Evolutionary conservation across 2,329 filamentous ascomycete genomes (phyloP), one percentile per base, ranked within the genome.

Genomic region (Thermochaetoides dissita): DNA sequence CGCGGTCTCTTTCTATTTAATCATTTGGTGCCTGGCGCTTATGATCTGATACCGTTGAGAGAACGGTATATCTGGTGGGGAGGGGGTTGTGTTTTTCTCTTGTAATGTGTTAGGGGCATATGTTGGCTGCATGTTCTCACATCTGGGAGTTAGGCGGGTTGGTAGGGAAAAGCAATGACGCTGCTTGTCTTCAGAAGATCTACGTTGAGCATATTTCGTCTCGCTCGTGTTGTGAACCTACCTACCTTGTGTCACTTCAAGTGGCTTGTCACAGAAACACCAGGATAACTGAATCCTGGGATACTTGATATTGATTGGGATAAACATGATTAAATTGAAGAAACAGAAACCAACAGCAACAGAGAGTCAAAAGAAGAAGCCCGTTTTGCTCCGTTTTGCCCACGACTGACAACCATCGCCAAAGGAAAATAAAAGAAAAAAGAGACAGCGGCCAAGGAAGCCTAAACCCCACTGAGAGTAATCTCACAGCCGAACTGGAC

Each of bases 91-190:
- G 10, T 41, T 38, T 38, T 28, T 41, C 33, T 28, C 8, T 30
- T 24, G 17, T 24, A 24, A 24, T 24, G 17, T 24, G 17, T 34
- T 33, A 42, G 36, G 41, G 30, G 38, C 33, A 39, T 37, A 41
- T 32, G 7, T 36, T 32, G 30, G 35, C 29, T 39, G 36, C 33
- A 38, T 32, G 10, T 38, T 35, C 10, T 30, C 33, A 34, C 12
- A 24, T 28, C 37, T 35, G 10, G 37, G 42, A 39, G 39, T 43
- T 24, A 24, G 17, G 17, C 28, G 6, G 38, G 45, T 41, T 37
- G 42, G 36, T 41, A 44, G 39, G 42, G 44, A 32, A 46, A 46
- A 46, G 4, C 8, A 29, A 39, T 32, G 37, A 43, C 29, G 10
- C 5, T 24, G 17, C 17, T 24, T 24, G 17, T 24, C 5, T 24